Conservation (phyloP, 2,329 filamentous ascomycete genomes). For the Fusarium protoensiforme region DNA sequence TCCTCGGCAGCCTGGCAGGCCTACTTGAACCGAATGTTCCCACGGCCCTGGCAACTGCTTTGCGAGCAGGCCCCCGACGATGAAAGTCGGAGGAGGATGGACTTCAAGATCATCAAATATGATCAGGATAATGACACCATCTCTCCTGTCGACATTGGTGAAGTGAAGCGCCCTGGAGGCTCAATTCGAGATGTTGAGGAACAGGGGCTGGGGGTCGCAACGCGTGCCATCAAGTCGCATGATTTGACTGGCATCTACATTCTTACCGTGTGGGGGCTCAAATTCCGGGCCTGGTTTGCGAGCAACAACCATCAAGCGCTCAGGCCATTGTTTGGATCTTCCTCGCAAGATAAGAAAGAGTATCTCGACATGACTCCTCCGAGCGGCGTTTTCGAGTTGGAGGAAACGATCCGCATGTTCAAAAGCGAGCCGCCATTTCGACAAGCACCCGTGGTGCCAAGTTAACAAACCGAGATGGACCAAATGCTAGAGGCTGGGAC, state of each 20-base stretch:
- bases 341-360: background rate
- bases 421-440: background rate
- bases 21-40: background rate
- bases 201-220: background rate
- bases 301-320: background rate
- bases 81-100: background rate
- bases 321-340: background rate
- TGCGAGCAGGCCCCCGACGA: background rate
- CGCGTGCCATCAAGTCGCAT: background rate
- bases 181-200: background rate
- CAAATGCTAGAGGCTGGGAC: background rate
- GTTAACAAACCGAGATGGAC: background rate
- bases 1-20: background rate
- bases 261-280: background rate
- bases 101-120: background rate
- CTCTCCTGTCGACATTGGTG: background rate
- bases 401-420: background rate
- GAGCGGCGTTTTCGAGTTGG: background rate
- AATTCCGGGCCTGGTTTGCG: background rate
- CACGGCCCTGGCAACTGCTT: background rate
- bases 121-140: background rate
- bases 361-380: background rate
- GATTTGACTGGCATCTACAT: background rate
- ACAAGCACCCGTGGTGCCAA: background rate
- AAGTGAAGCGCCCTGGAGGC: background rate